These are phyloP conservation scores for Pestalotiopsis sp. DNA, from an alignment of 2,329 filamentous ascomycete genomes.

Conservation along the genomic window DNA sequence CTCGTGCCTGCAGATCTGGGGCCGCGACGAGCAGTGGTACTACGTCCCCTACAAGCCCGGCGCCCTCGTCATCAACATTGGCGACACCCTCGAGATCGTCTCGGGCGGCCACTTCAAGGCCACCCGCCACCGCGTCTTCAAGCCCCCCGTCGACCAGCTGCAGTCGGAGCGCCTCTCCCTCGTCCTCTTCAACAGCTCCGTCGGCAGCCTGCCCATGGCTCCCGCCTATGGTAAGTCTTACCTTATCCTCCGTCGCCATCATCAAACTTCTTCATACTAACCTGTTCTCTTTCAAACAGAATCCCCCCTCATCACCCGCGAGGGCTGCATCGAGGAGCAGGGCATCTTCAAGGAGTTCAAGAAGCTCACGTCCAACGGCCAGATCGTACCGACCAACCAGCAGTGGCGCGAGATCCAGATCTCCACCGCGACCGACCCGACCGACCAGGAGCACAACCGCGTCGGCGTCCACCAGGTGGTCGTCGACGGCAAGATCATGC, in stretches of 20 bases:
- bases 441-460: conserved; percentile 2
- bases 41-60: conserved; percentile 9
- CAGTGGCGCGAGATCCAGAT: conserved; percentile 12
- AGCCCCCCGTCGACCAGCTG: conserved; percentile 7
- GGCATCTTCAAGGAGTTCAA: conserved; percentile 5
- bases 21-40: conserved; percentile 12
- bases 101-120: conserved; percentile 8
- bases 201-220: neutral
- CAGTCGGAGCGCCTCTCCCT: neutral
- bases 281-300: neutral
- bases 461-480: conserved; percentile 6
- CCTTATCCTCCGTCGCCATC: too few relatives aligned
- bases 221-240: neutral
- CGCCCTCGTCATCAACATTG: conserved; percentile 9
- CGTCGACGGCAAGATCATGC: conserved; percentile 2
- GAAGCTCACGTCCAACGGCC: neutral
- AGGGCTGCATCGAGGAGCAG: conserved; percentile 9
- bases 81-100: conserved; percentile 10
- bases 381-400: conserved; percentile 1
- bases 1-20: conserved; percentile 10
- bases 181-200: conserved; percentile 5
- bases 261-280: neutral
- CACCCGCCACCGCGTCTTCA: conserved; percentile 10
- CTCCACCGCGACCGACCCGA: conserved; percentile 5
- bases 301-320: neutral